Evolutionary conservation across 2,329 filamentous ascomycete species (phyloP).

Genomic region (Thelonectria olida): DNA sequence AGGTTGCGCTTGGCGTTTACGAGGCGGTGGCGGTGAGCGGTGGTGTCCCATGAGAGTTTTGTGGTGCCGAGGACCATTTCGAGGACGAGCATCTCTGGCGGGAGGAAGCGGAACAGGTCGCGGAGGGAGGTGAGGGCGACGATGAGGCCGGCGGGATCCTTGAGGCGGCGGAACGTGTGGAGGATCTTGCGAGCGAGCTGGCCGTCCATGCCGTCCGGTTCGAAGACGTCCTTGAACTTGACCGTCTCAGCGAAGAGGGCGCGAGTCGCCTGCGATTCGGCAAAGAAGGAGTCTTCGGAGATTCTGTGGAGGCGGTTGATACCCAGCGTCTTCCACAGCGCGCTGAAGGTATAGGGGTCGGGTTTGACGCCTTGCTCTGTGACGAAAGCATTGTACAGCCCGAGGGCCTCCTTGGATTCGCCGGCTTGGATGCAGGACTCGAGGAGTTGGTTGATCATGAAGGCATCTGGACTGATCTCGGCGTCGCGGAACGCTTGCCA

Average conservation of each 20-base stretch:
- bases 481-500: constrained; percentile 70
- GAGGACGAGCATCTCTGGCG: constrained; percentile 56
- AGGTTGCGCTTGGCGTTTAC: constrained; percentile 53
- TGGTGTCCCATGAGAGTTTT: constrained; percentile 54
- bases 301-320: constrained; percentile 58
- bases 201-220: constrained; percentile 53
- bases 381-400: constrained; percentile 65
- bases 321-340: constrained; percentile 69
- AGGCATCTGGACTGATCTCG: constrained; percentile 73
- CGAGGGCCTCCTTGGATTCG: constrained; percentile 61
- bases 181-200: constrained; percentile 60
- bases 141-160: constrained; percentile 56
- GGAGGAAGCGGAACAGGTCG: constrained; percentile 54
- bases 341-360: constrained; percentile 74
- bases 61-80: constrained; percentile 57
- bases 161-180: constrained; percentile 59
- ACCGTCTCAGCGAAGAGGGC: constrained; percentile 59
- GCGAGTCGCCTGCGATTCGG: constrained; percentile 49
- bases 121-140: constrained; percentile 56
- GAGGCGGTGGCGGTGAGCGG: constrained; percentile 51
- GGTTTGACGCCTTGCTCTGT: constrained; percentile 60
- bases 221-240: constrained; percentile 57
- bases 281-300: constrained; percentile 38
- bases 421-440: constrained; percentile 71
- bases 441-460: constrained; percentile 83